Evolutionary conservation across 306 rosid genomes (phyloP).

Genomic region (Trifolium subterraneum): DNA sequence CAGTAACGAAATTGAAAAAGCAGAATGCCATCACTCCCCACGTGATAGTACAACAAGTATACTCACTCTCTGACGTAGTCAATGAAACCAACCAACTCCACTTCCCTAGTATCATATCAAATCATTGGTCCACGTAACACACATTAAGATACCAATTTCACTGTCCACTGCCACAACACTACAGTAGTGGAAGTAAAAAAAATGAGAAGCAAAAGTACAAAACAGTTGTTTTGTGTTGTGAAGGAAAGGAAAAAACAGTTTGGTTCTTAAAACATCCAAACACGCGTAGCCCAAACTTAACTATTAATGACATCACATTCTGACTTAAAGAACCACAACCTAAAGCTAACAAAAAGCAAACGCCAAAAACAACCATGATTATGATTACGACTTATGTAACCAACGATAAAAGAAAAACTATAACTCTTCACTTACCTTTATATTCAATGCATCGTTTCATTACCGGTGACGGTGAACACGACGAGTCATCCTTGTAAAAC

Average conservation of each 20-base stretch:
- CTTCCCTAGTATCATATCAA: slow-evolving; percentile 23
- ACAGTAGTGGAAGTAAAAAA: not conserved
- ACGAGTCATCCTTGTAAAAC: slow-evolving; percentile 80
- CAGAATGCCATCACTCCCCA: slow-evolving; percentile 31
- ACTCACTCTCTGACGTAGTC: slow-evolving; percentile 31
- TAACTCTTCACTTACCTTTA: slow-evolving; percentile 57
- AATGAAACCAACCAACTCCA: slow-evolving; percentile 32
- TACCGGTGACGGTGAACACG: slow-evolving; percentile 78
- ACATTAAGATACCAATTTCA: not conserved
- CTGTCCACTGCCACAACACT: not conserved
- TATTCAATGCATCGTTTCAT: slow-evolving; percentile 82
- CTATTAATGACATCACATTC: slow-evolving; percentile 31
- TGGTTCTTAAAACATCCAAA: slow-evolving; percentile 28
- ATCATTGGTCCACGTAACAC: slow-evolving; percentile 48
- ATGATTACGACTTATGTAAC: slow-evolving; percentile 21
- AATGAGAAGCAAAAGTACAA: not conserved
- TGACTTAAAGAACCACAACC: not conserved
- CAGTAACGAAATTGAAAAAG: not conserved
- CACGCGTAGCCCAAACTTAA: slow-evolving; percentile 29
- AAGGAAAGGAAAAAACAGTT: slow-evolving; percentile 37
- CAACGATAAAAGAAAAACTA: not conserved
- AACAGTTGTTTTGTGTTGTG: not conserved
- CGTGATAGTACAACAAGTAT: slow-evolving; percentile 39
- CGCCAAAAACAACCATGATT: not conserved
- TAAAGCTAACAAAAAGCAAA: not conserved